Base-by-base conservation (phyloP, 2,329 filamentous ascomycete species). In the Monilinia laxa region DNA sequence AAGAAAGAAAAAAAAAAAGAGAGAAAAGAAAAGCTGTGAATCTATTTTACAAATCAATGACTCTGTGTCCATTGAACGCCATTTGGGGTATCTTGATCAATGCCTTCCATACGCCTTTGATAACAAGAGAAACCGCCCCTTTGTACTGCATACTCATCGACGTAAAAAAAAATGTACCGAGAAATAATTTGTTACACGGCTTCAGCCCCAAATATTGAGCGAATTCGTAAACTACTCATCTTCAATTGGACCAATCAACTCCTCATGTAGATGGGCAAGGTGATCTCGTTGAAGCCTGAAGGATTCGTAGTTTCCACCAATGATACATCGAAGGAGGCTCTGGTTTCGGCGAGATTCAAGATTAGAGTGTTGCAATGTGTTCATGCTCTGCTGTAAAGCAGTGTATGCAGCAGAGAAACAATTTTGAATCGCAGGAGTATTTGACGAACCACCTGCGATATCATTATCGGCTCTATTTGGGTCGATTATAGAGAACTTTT, bases 391-490 rank as follows among this genome's bases (percentile, higher is more conserved):
- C 57, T 82, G 80, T 20, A 96, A 78, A 2, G 77, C 76, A 12
- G 80, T 74, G 74, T 87, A 85, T 0, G 91, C 90, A 2, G 87
- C 79, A 1, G 84, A 80, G 76, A 99, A 98, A 16, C 83, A 82
- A n/a, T 81, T 76, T 70, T 91, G 80, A 59, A 97, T 90, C 11
- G 85, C 80, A 0, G 78, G 71, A 10, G 90, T 91, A 71, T 91
- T 90, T 56, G 82, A 84, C 0, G 93, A 95, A 12, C 93, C 93
- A 12, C 93, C 93, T 0, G 95, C 89, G 35, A 99, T 95, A 74
- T 99, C 95, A 76, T 98, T 98, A 35, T 83, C 80, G 0, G 85
- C 77, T 67, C 91, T 90, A 77, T 98, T 97, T 0, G 95, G 95
- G 75, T 99, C 95, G 67, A 97, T 90, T 73, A 99, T 97, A 11